These are phyloP conservation scores for Axilococcus clingmanii DNA, from an alignment of 139 green algal species.

Conservation along the genomic window DNA sequence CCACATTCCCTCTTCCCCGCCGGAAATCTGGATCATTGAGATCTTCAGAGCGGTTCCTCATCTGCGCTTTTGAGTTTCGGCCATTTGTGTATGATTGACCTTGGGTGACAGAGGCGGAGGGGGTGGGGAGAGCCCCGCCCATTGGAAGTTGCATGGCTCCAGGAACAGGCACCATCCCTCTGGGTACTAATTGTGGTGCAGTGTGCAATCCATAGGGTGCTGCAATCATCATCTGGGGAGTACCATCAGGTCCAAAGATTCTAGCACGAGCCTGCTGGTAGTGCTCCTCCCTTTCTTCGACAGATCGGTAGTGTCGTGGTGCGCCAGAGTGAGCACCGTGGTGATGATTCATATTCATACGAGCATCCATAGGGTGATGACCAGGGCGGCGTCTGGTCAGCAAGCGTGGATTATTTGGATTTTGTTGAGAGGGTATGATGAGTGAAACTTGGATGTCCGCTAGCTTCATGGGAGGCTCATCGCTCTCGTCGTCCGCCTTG, in stretches of 20 bases:
- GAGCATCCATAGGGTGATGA: not conserved
- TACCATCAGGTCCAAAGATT: constrained; percentile 27
- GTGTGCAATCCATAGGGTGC: not conserved
- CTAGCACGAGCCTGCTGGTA: constrained; percentile 25
- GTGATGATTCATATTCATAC: not conserved
- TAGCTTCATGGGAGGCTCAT: constrained; percentile 5
- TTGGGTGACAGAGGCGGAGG: not conserved
- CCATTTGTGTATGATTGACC: not conserved
- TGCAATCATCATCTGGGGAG: not conserved
- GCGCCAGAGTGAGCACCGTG: not conserved
- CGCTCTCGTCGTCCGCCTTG: not conserved
- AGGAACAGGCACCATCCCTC: not conserved
- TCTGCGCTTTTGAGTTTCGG: constrained; percentile 24
- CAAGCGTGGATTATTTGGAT: not conserved
- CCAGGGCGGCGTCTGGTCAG: constrained; percentile 11
- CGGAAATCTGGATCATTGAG: constrained; percentile 37
- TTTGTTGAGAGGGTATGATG: not conserved
- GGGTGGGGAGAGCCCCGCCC: not conserved
- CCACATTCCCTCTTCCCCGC: constrained; percentile 2
- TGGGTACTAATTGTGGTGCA: not conserved
- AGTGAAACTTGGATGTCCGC: constrained; percentile 5
- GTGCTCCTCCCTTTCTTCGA: constrained; percentile 24
- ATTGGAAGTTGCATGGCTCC: not conserved
- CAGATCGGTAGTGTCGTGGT: too few species aligned
- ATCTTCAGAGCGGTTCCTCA: constrained; percentile 33